Conservation (phyloP, 192 early-diverging fungal genomes). For the Pecoramyces ruminantium region DNA sequence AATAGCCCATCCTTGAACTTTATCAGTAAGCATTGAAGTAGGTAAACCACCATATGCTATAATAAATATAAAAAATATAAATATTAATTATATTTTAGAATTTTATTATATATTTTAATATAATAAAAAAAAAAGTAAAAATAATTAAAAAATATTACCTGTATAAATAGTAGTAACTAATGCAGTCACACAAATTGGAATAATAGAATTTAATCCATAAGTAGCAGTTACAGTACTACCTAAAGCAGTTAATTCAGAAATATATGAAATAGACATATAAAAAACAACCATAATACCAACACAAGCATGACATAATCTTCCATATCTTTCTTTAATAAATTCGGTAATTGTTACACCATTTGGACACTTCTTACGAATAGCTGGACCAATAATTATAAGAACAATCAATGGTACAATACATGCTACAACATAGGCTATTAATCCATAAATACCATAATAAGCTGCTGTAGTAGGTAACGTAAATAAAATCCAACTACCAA, state of each 20-base stretch:
- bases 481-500: constrained; percentile 46
- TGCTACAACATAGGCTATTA: constrained; percentile 45
- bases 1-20: constrained; percentile 36
- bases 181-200: constrained; percentile 35
- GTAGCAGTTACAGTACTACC: constrained; percentile 31
- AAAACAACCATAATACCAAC: constrained; percentile 37
- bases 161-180: constrained; percentile 50
- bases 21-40: constrained; percentile 46
- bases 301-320: constrained; percentile 32
- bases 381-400: constrained; percentile 35
- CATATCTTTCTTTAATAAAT: constrained; percentile 44
- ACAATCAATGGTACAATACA: constrained; percentile 38
- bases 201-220: constrained; percentile 31
- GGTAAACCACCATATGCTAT: constrained; percentile 41
- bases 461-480: constrained; percentile 45
- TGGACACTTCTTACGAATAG: constrained; percentile 38
- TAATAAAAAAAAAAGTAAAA: too few relatives aligned
- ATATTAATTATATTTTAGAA: too few relatives aligned
- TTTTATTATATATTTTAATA: too few relatives aligned
- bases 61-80: too few relatives aligned
- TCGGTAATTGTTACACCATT: constrained; percentile 45
- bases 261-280: constrained; percentile 41
- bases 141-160: background rate
- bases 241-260: constrained; percentile 49
- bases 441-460: constrained; percentile 43